These are phyloP conservation scores for Aquilaria malaccensis DNA, from an alignment of 345 rosid genomes.

Conservation along the genomic window DNA sequence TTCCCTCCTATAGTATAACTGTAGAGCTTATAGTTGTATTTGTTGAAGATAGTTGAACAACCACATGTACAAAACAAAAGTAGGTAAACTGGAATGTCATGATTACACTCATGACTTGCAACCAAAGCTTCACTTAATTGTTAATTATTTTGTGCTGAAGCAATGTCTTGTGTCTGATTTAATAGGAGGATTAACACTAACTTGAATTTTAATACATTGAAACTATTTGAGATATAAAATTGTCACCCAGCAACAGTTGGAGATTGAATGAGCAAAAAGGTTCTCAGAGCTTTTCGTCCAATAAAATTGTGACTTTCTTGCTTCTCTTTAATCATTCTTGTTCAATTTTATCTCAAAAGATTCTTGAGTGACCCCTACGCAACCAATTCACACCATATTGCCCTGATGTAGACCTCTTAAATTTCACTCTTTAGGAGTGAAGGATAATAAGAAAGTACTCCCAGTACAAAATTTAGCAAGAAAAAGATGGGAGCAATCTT, in stretches of 20 bases:
- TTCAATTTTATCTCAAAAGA: no score
- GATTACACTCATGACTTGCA: conserved; percentile 3
- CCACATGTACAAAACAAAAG: not conserved
- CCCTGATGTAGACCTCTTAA: no score
- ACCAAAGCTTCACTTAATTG: not conserved
- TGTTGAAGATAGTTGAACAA: not conserved
- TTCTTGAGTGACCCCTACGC: no score
- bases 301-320: not conserved
- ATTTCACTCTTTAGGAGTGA: no score
- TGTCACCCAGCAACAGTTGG: not conserved
- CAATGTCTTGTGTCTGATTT: not conserved
- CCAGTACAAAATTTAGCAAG: no score
- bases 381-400: no score
- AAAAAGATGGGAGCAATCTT: no score
- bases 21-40: not conserved
- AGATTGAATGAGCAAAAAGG: conserved; percentile 3
- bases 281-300: not conserved
- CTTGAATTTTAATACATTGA: not conserved
- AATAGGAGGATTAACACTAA: not conserved
- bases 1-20: no score
- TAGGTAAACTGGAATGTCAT: not conserved
- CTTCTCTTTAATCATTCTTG: no score
- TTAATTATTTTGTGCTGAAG: not conserved
- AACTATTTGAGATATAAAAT: not conserved
- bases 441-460: no score